Evolutionary conservation across 2,329 filamentous ascomycete genomes (phyloP).

Genomic region (Penicillium carneum): DNA sequence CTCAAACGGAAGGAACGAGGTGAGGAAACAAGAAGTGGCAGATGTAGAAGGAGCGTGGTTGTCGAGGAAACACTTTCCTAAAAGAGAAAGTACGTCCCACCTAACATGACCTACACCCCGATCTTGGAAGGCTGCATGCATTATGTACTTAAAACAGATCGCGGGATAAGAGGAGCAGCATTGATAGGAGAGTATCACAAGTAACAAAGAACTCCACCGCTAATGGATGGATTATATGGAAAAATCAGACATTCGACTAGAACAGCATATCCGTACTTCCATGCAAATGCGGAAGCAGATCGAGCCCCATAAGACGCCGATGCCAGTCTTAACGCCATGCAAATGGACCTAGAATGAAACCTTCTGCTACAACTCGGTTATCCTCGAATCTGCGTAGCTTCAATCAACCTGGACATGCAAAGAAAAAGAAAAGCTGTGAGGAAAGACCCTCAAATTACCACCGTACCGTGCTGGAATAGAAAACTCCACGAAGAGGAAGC

Average conservation of each 20-base stretch:
- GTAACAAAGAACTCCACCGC: background rate
- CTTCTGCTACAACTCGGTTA: background rate
- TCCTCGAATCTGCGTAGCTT: background rate
- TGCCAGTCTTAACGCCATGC: slow-evolving; percentile 10
- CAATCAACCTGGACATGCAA: background rate
- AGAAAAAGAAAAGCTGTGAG: background rate
- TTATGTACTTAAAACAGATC: background rate
- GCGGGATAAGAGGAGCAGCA: background rate
- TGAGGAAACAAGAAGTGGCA: background rate
- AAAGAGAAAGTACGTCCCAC: slow-evolving; percentile 2
- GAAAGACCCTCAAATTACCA: background rate
- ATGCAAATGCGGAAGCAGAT: background rate
- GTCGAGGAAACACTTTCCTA: background rate
- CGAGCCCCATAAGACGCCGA: background rate
- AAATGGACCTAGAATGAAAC: slow-evolving; percentile 1
- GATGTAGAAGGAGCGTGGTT: background rate
- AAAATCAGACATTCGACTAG: background rate
- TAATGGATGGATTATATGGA: background rate
- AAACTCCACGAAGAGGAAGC: background rate
- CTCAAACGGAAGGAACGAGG: background rate
- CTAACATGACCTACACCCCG: no score
- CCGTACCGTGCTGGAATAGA: background rate
- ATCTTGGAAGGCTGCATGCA: background rate
- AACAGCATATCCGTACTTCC: background rate
- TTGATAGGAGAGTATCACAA: background rate